Evolutionary conservation across 768 basidiomycete genomes (phyloP), one percentile per base, ranked within the genome.

Genomic region (Mycena floridula): DNA sequence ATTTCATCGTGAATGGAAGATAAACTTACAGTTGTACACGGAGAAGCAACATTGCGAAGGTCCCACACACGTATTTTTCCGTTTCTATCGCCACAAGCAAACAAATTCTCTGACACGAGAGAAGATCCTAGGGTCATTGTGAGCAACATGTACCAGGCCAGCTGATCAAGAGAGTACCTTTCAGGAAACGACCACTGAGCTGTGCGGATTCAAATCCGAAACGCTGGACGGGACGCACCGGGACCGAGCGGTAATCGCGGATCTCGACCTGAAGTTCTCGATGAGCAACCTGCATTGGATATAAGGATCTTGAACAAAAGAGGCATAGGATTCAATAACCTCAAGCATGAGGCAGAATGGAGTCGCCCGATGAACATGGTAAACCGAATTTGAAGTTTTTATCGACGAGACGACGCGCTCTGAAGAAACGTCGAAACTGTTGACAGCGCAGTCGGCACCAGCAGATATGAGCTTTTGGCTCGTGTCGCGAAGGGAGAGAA

Each of bases 201-300:
- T 65, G 65, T 5, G 48, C 45, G 8, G 60, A 54, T 13, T 48
- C 35, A 46, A 68, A 76, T 4, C 77, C 76, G 50, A 78, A 78
- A 24, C 71, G 59, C 39, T 66, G 60, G 18, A 65, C 68, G 3
- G 68, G 56, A 25, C 50, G 46, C 21, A 50, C 51, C 12, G 69
- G 65, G 9, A 66, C 62, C 26, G 60, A 45, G 15, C 76, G 65
- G 48, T 67, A 62, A 48, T 77, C 76, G 18, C 67, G 73, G n/a
- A 76, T 42, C 51, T 79, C 76, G 42, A 72, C 75, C 47, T 77
- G 76, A 23, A 66, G 61, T 50, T 79, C 76, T 18, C 72, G 59
- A 51, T 77, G 72, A 5, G 67, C 66, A 39, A 76, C 62, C 76
- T 77, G 38, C 12, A 18, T 7, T 28, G 52, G 28, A 46, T 25